Conservation (phyloP, 1,284 basidiomycete species). For the Coniferiporia sulphurascens region DNA sequence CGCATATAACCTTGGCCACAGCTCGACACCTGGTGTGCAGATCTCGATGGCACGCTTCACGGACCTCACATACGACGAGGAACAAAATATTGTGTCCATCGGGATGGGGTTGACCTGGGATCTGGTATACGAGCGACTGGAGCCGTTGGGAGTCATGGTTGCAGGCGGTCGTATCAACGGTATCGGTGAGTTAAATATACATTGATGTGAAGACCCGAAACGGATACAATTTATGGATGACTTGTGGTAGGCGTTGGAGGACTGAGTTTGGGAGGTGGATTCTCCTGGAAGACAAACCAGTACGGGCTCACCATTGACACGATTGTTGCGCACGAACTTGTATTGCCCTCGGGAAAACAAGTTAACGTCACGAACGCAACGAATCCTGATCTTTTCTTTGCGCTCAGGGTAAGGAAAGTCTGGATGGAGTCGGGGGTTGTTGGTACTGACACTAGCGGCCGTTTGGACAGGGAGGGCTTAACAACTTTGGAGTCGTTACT, state of each 20-base stretch:
- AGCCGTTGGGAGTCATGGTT: constrained; percentile 20
- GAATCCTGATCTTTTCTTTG: constrained; percentile 14
- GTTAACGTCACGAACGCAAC: constrained; percentile 1
- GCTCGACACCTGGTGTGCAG: constrained; percentile 25
- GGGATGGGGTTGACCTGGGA: constrained; percentile 24
- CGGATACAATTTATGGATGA: neutral
- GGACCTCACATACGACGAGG: constrained; percentile 17
- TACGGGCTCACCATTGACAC: constrained; percentile 14
- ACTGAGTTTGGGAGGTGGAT: constrained; percentile 8
- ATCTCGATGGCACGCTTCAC: constrained; percentile 23
- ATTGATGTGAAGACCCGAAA: neutral
- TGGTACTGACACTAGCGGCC: neutral
- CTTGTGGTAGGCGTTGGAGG: constrained; percentile 1
- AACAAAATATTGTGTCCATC: constrained; percentile 14
- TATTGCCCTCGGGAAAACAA: constrained; percentile 8
- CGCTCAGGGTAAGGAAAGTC: constrained; percentile 3
- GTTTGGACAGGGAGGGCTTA: constrained; percentile 9
- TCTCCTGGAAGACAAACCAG: constrained; percentile 19
- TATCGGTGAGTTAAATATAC: constrained; percentile 7
- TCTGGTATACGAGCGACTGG: constrained; percentile 22
- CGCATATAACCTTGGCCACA: constrained; percentile 22
- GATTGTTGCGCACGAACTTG: constrained; percentile 9
- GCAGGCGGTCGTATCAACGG: constrained; percentile 23
- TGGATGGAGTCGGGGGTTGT: neutral
- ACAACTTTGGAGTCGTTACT: constrained; percentile 18